A percentile compares a stretch with the other conserved stretches of the same genome.
These are phyloP conservation scores for Trichoderma sp. DNA, from an alignment of 2,329 filamentous ascomycete species.

Conservation along the genomic window DNA sequence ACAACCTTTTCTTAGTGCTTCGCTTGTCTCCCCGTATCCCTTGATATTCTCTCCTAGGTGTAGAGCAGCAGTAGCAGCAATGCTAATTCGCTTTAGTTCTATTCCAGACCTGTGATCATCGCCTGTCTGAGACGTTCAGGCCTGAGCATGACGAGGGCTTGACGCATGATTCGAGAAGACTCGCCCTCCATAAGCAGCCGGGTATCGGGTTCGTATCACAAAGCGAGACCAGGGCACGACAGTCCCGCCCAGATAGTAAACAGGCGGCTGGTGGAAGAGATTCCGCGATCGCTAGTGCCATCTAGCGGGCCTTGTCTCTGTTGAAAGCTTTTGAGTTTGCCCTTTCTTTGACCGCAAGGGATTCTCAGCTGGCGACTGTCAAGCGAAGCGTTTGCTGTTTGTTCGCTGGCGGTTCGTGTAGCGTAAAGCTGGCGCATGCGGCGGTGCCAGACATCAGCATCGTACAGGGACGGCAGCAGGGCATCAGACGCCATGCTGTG, in stretches of 20 bases:
- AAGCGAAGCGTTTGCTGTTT: not conserved
- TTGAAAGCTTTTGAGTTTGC: not conserved
- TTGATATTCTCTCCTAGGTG: not conserved
- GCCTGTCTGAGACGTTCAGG: slow-evolving; percentile 15
- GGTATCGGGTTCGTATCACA: slow-evolving; percentile 17
- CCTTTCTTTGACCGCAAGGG: not conserved
- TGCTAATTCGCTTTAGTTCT: not conserved
- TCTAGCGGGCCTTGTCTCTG: not conserved
- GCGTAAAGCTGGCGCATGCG: not conserved
- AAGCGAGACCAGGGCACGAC: slow-evolving; percentile 4
- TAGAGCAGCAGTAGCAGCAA: not conserved
- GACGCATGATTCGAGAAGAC: slow-evolving; percentile 7
- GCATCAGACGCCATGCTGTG: not conserved
- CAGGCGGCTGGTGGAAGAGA: not conserved
- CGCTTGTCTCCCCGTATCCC: not conserved
- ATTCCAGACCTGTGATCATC: not conserved
- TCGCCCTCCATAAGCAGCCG: slow-evolving; percentile 13
- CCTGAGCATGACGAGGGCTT: not conserved
- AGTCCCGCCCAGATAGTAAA: slow-evolving; percentile 11
- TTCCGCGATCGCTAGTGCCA: slow-evolving; percentile 14
- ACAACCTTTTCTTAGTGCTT: slow-evolving; percentile 11
- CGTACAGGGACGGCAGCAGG: not conserved
- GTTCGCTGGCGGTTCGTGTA: not conserved
- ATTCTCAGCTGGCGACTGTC: not conserved
- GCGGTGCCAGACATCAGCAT: not conserved